phyloP scores from a whole-genome alignment of 2,329 filamentous ascomycete genomes.

The Alternaria sp. region DNA sequence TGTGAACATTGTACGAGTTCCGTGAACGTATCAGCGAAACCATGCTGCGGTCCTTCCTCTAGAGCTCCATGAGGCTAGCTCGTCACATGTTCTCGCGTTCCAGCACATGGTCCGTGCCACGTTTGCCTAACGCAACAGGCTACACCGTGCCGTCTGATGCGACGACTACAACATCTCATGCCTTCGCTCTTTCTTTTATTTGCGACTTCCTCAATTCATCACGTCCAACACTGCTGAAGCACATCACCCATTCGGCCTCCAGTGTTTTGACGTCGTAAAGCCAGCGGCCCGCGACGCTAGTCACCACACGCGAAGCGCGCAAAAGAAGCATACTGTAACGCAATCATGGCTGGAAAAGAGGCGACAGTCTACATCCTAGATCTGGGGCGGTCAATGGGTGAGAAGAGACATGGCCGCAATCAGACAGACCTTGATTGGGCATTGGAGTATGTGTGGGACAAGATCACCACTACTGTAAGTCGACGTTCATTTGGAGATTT shows the following conservation, averaged over 20 bases:
- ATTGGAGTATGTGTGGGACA: conserved; percentile 95
- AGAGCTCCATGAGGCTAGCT: background rate
- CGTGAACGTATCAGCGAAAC: too few species aligned
- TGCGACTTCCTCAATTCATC: too few species aligned
- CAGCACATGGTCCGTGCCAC: background rate
- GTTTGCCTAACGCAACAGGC: conserved; percentile 14
- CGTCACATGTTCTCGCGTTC: conserved; percentile 5
- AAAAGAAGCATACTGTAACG: background rate
- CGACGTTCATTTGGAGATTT: conserved; percentile 32
- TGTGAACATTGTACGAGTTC: too few species aligned
- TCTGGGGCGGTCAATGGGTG: conserved; percentile 82
- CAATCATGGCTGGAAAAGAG: conserved; percentile 87
- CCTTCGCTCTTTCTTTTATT: background rate
- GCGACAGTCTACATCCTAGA: conserved; percentile 92
- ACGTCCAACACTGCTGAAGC: background rate
- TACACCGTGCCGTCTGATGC: background rate
- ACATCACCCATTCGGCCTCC: background rate
- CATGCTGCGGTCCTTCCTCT: too few species aligned
- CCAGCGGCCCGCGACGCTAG: background rate
- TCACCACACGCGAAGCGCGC: background rate
- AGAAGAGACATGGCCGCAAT: conserved; percentile 70
- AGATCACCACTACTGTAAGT: conserved; percentile 75
- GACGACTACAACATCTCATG: background rate
- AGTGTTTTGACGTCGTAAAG: background rate
- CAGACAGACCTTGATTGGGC: conserved; percentile 87